phyloP scores from a whole-genome alignment of 768 basidiomycete genomes.

The Tubosaeta brunneosetosa region DNA sequence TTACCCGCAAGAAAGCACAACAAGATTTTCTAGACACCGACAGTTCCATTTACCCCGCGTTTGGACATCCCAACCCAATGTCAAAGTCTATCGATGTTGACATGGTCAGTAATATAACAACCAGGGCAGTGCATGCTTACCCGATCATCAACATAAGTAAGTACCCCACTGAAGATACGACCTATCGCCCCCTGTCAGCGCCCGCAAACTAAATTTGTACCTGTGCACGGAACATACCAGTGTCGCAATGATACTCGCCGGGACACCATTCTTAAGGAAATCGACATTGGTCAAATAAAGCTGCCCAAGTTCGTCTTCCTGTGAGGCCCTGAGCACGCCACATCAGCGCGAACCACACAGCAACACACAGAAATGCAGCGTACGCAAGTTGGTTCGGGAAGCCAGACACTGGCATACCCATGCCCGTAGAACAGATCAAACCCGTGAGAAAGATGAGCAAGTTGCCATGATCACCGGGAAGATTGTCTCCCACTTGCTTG shows the following conservation, averaged over 20 bases:
- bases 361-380: slow-evolving; percentile 20
- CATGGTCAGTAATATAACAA: background rate
- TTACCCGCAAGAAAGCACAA: background rate
- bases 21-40: background rate
- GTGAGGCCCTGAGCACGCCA: slow-evolving; percentile 60
- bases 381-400: slow-evolving; percentile 98
- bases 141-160: slow-evolving; percentile 14
- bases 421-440: slow-evolving; percentile 89
- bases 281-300: slow-evolving; percentile 81
- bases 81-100: slow-evolving; percentile 6
- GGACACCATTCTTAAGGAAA: slow-evolving; percentile 91
- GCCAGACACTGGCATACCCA: slow-evolving; percentile 99
- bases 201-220: background rate
- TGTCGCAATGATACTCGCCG: slow-evolving; percentile 87
- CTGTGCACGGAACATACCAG: slow-evolving; percentile 42
- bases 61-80: background rate
- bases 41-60: background rate
- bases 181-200: slow-evolving; percentile 8
- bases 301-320: slow-evolving; percentile 92
- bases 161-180: slow-evolving; percentile 17
- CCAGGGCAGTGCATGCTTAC: slow-evolving; percentile 3
- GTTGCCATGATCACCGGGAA: slow-evolving; percentile 65
- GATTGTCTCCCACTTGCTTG: slow-evolving; percentile 76
- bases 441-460: slow-evolving; percentile 92
- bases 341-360: background rate